Percentiles rank a stretch among this genome's conserved stretches.
These are phyloP conservation scores for Periconia sp. DNA, from an alignment of 2,329 filamentous ascomycete genomes.

Conservation along the genomic window DNA sequence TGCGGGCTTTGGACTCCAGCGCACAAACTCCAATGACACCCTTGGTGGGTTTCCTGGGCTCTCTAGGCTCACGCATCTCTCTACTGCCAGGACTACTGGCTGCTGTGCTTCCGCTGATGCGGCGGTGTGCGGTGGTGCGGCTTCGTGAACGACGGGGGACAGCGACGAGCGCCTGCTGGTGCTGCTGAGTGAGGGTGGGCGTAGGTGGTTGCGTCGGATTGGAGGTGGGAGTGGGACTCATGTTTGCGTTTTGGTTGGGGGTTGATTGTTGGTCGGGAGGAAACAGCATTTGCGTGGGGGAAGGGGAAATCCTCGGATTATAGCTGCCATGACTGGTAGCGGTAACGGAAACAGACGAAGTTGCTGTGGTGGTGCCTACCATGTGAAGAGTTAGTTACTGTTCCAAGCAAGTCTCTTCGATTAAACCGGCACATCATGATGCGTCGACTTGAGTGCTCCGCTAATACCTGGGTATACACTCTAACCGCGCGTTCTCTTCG, in stretches of 20 bases:
- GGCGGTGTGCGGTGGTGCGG: constrained; percentile 63
- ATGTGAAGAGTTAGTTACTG: constrained; percentile 11
- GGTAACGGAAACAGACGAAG: constrained; percentile 47
- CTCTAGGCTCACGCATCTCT: constrained; percentile 50
- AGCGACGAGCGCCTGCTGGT: constrained; percentile 12
- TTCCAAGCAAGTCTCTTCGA: constrained; percentile 6
- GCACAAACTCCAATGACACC: constrained; percentile 90
- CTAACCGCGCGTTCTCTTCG: too few species aligned
- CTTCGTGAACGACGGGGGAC: constrained; percentile 39
- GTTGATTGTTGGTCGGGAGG: constrained; percentile 27
- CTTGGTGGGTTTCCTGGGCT: constrained; percentile 51
- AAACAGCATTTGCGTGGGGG: constrained; percentile 41
- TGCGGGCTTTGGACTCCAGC: constrained; percentile 90
- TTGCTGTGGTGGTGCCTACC: constrained; percentile 45
- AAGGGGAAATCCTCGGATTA: constrained; percentile 34
- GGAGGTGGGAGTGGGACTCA: constrained; percentile 8
- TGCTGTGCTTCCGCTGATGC: constrained; percentile 80
- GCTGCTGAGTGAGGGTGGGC: constrained; percentile 10
- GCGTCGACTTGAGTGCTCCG: neutral
- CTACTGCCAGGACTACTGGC: constrained; percentile 74
- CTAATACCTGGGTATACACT: neutral
- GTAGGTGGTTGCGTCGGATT: constrained; percentile 12
- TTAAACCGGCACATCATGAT: neutral
- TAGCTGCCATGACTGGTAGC: constrained; percentile 47
- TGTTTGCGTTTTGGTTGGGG: neutral